These are phyloP conservation scores for Yamadazyma spencermartinsiae DNA, from an alignment of 1,139 yeast genomes.

Conservation along the genomic window DNA sequence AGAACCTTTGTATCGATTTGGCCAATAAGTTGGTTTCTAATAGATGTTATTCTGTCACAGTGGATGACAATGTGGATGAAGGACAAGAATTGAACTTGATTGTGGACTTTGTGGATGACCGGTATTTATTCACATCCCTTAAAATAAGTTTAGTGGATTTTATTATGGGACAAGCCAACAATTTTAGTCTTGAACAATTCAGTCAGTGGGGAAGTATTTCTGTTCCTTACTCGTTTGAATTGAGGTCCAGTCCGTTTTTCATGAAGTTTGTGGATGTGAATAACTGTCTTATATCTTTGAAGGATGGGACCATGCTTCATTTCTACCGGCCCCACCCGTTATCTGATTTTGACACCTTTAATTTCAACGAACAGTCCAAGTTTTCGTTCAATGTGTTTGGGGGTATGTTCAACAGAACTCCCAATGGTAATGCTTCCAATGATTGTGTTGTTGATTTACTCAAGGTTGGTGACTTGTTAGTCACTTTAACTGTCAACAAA, in stretches of 20 bases:
- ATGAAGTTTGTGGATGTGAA: constrained; percentile 47
- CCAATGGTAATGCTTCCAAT: constrained; percentile 30
- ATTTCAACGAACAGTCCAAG: constrained; percentile 55
- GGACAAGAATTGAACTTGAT: constrained; percentile 19
- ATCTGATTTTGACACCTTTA: constrained; percentile 47
- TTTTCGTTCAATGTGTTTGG: constrained; percentile 42
- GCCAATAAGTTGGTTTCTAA: constrained; percentile 35
- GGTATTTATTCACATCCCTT: constrained; percentile 35
- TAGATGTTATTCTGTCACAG: constrained; percentile 22
- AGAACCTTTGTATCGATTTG: constrained; percentile 28
- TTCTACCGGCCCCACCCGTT: constrained; percentile 39
- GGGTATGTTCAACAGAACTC: constrained; percentile 25
- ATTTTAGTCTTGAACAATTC: constrained; percentile 30
- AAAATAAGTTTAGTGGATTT: constrained; percentile 33
- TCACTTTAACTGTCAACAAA: constrained; percentile 47
- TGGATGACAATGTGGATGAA: constrained; percentile 7
- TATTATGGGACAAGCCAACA: constrained; percentile 18
- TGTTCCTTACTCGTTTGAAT: constrained; percentile 73
- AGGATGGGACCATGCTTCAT: constrained; percentile 71
- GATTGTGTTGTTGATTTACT: constrained; percentile 35
- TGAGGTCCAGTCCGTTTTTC: constrained; percentile 57
- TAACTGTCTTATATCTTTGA: constrained; percentile 54
- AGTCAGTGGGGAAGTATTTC: constrained; percentile 62
- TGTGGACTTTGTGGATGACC: constrained; percentile 30
- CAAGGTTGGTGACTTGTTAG: constrained; percentile 15